Evolutionary conservation across 495 filamentous ascomycete genomes (phyloP).

Genomic region (Staphylotrichum tortipilum): DNA sequence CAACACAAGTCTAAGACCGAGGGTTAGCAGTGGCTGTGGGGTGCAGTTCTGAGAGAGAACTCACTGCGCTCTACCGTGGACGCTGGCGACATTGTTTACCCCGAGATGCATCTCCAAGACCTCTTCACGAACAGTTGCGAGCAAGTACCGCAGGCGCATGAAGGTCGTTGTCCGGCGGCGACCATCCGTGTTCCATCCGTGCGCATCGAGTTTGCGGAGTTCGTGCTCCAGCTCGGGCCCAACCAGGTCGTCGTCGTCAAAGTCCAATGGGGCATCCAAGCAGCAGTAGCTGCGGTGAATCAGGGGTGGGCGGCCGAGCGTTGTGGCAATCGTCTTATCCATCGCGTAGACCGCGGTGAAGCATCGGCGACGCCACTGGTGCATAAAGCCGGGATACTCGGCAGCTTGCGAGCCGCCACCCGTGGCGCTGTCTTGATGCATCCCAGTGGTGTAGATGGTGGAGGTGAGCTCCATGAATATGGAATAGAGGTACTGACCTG

Average conservation of each 20-base stretch:
- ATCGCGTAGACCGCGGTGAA: conserved; percentile 8
- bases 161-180: conserved; percentile 3
- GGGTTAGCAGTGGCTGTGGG: background rate
- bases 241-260: conserved; percentile 6
- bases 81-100: background rate
- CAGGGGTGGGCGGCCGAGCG: conserved; percentile 6
- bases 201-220: conserved; percentile 2
- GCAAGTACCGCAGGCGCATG: conserved; percentile 7
- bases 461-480: conserved; percentile 9
- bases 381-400: conserved; percentile 6
- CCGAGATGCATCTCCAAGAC: conserved; percentile 5
- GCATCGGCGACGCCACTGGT: conserved; percentile 10
- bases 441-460: conserved; percentile 4
- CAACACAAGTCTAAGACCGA: background rate
- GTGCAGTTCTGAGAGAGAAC: background rate
- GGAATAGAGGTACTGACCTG: conserved; percentile 6
- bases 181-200: conserved; percentile 8
- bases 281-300: conserved; percentile 6
- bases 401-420: background rate
- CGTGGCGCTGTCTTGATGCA: conserved; percentile 3
- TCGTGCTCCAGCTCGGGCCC: conserved; percentile 3
- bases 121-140: conserved; percentile 6
- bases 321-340: conserved; percentile 11
- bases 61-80: background rate
- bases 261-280: conserved; percentile 7